A percentile compares a stretch with the other conserved stretches of the same genome.
These are phyloP conservation scores for Neurospora intermedia DNA, from an alignment of 495 filamentous ascomycete species.

Conservation along the genomic window DNA sequence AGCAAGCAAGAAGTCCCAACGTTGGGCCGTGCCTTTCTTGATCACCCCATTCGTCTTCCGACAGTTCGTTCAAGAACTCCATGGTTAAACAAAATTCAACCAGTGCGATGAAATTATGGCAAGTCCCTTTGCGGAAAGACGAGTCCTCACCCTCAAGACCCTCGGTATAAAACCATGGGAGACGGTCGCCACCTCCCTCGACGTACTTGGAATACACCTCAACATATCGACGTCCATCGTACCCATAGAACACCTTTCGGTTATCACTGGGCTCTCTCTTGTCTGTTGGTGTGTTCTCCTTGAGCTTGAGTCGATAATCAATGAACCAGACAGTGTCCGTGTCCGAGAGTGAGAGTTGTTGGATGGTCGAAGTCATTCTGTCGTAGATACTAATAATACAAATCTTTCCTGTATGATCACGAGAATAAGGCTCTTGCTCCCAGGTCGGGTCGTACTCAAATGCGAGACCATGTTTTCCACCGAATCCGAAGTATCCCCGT, in stretches of 20 bases:
- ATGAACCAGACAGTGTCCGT: background rate
- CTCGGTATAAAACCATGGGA: background rate
- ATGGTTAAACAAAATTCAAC: background rate
- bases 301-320: background rate
- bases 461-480: background rate
- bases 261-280: background rate
- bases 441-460: background rate
- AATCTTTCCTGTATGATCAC: background rate
- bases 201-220: background rate
- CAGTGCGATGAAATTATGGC: background rate
- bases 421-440: background rate
- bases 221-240: background rate
- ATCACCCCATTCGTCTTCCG: background rate
- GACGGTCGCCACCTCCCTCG: background rate
- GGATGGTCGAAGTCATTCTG: background rate
- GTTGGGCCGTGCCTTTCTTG: background rate
- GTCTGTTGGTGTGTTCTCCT: background rate
- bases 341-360: too few species aligned
- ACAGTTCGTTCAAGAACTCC: background rate
- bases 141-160: background rate
- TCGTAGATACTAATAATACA: background rate
- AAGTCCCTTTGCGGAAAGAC: background rate
- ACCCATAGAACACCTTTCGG: background rate
- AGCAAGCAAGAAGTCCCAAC: background rate
- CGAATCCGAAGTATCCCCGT: background rate